Percentiles rank a stretch among this genome's conserved stretches.
These are phyloP conservation scores for Plasmodium sp. DNA, from an alignment of 169 alveolate species.

Conservation along the genomic window DNA sequence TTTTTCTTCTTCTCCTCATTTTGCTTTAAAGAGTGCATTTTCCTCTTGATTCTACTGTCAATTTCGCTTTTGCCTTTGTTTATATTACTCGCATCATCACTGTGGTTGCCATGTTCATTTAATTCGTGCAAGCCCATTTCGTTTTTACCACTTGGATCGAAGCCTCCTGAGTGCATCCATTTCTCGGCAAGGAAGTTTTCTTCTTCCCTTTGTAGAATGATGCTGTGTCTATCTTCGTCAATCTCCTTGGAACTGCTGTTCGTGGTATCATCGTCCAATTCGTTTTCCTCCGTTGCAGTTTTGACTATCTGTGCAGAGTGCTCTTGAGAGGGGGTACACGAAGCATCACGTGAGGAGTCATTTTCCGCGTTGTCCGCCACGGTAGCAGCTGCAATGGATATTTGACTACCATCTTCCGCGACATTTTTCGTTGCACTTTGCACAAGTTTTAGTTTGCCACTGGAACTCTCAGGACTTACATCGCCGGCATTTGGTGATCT, in stretches of 20 bases:
- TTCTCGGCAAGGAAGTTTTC: background rate
- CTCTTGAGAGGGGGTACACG: background rate
- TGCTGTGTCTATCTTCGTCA: background rate
- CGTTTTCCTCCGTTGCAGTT: background rate
- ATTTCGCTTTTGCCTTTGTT: constrained; percentile 9
- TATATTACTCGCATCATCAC: background rate
- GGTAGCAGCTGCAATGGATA: background rate
- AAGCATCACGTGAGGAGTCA: background rate
- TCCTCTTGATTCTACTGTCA: constrained; percentile 18
- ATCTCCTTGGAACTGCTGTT: background rate
- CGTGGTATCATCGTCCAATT: background rate
- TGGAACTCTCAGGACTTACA: background rate
- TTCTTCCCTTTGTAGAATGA: background rate
- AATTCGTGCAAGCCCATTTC: background rate
- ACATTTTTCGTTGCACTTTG: background rate
- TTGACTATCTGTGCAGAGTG: background rate
- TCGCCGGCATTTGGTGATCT: background rate
- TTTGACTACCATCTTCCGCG: background rate
- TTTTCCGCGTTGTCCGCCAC: background rate
- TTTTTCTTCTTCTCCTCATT: constrained; percentile 10
- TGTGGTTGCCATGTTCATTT: background rate
- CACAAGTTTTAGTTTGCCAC: background rate
- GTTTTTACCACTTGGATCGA: background rate
- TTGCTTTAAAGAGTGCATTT: constrained; percentile 14
- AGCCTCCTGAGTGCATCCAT: background rate